Percentiles rank a stretch among this genome's conserved stretches.
phyloP scores from a whole-genome alignment of 1,139 yeast species.

The Yamadazyma taylorii region DNA sequence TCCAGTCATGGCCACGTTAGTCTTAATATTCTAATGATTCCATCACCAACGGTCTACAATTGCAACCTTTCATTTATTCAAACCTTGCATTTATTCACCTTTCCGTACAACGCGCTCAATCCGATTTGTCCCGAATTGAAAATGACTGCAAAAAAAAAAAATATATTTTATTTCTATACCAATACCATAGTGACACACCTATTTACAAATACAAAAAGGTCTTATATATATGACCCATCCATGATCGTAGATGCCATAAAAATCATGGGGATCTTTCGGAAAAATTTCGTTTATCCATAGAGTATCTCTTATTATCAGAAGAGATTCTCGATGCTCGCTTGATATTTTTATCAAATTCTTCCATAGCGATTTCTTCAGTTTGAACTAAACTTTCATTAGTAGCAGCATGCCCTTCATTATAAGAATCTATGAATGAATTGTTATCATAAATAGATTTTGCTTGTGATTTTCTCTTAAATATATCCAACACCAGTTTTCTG shows the following conservation, averaged over 20 bases:
- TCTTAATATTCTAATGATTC: too few species aligned
- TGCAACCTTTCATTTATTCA: not conserved
- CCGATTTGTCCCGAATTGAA: too few species aligned
- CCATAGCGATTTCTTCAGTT: constrained; percentile 54
- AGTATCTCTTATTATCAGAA: constrained; percentile 22
- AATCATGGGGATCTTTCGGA: constrained; percentile 2
- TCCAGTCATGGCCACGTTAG: too few species aligned
- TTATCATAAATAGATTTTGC: constrained; percentile 28
- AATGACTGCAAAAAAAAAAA: too few species aligned
- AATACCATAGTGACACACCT: too few species aligned
- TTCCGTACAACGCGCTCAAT: too few species aligned
- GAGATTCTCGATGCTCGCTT: constrained; percentile 26
- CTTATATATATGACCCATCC: too few species aligned
- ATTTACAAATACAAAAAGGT: too few species aligned
- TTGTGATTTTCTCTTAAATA: constrained; percentile 29
- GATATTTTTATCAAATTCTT: constrained; percentile 36
- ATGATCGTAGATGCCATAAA: too few species aligned
- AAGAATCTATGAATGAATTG: constrained; percentile 32
- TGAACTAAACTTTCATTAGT: constrained; percentile 22
- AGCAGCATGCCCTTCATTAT: constrained; percentile 19
- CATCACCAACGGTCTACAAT: too few species aligned
- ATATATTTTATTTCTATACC: too few species aligned
- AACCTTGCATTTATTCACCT: too few species aligned
- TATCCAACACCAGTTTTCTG: constrained; percentile 26
- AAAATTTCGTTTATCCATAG: constrained; percentile 5